Base-by-base conservation (phyloP, 129 eudicot species). In the Escallonia rubra region DNA sequence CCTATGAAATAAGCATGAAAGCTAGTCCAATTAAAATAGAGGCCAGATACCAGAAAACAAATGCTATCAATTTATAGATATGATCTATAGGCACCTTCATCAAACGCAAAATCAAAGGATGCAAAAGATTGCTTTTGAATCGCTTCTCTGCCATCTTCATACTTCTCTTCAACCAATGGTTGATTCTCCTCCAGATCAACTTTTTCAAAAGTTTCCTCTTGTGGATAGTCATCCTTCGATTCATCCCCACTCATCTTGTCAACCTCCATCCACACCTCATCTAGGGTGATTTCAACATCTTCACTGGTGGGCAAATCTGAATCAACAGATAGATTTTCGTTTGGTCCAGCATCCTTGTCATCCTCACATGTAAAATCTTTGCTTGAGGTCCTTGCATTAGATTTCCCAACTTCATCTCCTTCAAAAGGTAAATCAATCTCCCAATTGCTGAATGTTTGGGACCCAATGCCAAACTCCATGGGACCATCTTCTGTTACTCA, bases 71-170 rank as follows among this genome's bases (percentile, higher is more conserved):
- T 23, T 23, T 23, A 23, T 23, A 4, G n/a, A 66, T 13, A 8
- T 44, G 11, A 61, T 13, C 43, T 7, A 60, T 34, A 48, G 41
- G n/a, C 67, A 67, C 78, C 71, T 61, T 41, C 41, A 34, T 62
- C 66, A 45, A 42, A 61, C 38, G 59, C 71, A 23, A 50, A 49
- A 63, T 63, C 23, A 9, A 41, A 63, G 40, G 8, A 64, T 14
- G 40, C 55, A 47, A 13, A 2, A 60, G 65, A 42, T 8, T 40
- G 43, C 44, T 42, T 43, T 6, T 62, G 7, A 55, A 57, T 50
- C 52, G 10, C 7, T 66, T 66, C 13, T 23, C 46, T 53, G 45
- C 63, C 41, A 12, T 64, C 44, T 16, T 51, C 65, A 65, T 38
- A 5, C 41, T 49, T 48, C 15, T 9, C 16, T 44, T 51, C 34